A percentile compares a stretch with the other conserved stretches of the same genome.
Evolutionary conservation across 2,329 filamentous ascomycete species (phyloP).

Genomic region (Aspergillus clavatus): DNA sequence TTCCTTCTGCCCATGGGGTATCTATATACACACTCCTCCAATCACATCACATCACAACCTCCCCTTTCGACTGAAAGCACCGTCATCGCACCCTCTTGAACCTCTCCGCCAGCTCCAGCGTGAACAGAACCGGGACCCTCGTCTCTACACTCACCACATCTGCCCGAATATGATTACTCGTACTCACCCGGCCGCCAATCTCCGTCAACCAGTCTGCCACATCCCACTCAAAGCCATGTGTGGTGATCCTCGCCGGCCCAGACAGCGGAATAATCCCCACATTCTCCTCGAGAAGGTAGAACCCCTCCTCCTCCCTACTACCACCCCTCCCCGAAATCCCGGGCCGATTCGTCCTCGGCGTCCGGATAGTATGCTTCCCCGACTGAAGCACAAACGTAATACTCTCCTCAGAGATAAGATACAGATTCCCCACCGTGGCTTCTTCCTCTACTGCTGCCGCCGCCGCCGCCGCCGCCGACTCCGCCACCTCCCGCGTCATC

Average conservation of each 20-base stretch:
- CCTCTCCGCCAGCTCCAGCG: slow-evolving; percentile 56
- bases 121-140: slow-evolving; percentile 65
- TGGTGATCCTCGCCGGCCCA: slow-evolving; percentile 72
- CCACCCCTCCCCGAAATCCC: neutral
- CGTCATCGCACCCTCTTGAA: slow-evolving; percentile 27
- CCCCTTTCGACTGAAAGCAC: no score
- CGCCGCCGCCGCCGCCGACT: no score
- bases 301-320: slow-evolving; percentile 25
- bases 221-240: slow-evolving; percentile 84
- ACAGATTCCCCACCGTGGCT: slow-evolving; percentile 55
- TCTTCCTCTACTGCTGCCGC: no score
- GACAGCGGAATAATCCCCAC: slow-evolving; percentile 82
- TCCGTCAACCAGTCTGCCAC: slow-evolving; percentile 73
- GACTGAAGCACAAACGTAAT: slow-evolving; percentile 74
- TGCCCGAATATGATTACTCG: slow-evolving; percentile 70
- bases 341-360: slow-evolving; percentile 44
- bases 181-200: slow-evolving; percentile 70
- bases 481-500: slow-evolving; percentile 37
- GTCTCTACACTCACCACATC: slow-evolving; percentile 59
- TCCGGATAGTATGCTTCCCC: slow-evolving; percentile 63
- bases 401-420: slow-evolving; percentile 74
- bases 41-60: neutral
- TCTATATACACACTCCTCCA: neutral
- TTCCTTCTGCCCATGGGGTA: no score
- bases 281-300: slow-evolving; percentile 62